These are phyloP conservation scores for Gomphus bonarii DNA, from an alignment of 1,284 basidiomycete genomes.

Conservation along the genomic window DNA sequence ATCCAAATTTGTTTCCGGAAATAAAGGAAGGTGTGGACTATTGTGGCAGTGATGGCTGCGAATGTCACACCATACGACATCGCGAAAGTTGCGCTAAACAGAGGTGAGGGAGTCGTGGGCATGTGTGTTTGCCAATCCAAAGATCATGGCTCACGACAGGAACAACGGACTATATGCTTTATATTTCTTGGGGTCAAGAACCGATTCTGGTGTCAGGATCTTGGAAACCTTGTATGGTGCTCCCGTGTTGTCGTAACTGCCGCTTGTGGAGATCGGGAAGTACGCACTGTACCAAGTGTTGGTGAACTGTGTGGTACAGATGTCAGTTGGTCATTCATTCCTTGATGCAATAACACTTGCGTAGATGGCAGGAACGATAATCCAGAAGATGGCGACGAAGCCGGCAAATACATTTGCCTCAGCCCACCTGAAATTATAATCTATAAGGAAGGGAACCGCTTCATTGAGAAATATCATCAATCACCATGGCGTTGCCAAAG, in stretches of 20 bases:
- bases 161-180: constrained; percentile 75
- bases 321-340: not conserved
- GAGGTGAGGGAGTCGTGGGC: not conserved
- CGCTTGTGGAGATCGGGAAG: constrained; percentile 40
- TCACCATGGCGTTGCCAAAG: constrained; percentile 61
- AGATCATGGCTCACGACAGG: constrained; percentile 33
- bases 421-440: not conserved
- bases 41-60: constrained; percentile 54
- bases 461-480: constrained; percentile 28
- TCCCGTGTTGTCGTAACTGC: constrained; percentile 57
- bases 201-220: constrained; percentile 49
- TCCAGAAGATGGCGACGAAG: constrained; percentile 68
- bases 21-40: constrained; percentile 50
- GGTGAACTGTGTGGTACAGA: constrained; percentile 26
- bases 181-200: constrained; percentile 60
- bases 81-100: constrained; percentile 36
- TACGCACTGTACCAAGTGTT: constrained; percentile 52
- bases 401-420: constrained; percentile 71
- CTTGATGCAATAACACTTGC: not conserved
- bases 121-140: not conserved
- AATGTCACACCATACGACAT: constrained; percentile 65
- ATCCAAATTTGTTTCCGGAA: constrained; percentile 65
- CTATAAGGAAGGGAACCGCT: constrained; percentile 34
- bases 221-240: constrained; percentile 52
- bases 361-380: constrained; percentile 23